Percentiles rank a stretch among this genome's conserved stretches.
phyloP scores from a whole-genome alignment of 768 basidiomycete species.

The Pleurotus salmoneostramineus region DNA sequence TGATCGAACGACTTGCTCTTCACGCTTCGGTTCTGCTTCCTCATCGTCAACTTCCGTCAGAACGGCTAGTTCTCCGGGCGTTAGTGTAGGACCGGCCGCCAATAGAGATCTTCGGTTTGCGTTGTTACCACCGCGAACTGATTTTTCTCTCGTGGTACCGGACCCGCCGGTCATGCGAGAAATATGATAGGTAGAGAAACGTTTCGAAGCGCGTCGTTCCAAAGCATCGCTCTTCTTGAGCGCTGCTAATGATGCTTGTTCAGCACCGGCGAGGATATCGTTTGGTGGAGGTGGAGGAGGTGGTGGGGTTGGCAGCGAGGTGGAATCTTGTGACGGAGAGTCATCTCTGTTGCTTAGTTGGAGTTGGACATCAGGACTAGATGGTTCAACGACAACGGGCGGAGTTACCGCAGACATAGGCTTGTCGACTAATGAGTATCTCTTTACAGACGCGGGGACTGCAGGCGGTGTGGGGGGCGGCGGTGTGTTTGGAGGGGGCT shows the following conservation, averaged over 20 bases:
- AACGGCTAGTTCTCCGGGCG: slow-evolving; percentile 68
- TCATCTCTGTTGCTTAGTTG: slow-evolving; percentile 23
- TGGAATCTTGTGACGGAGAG: background rate
- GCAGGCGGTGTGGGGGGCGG: slow-evolving; percentile 25
- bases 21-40: slow-evolving; percentile 23
- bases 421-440: slow-evolving; percentile 76
- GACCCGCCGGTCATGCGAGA: slow-evolving; percentile 81
- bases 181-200: slow-evolving; percentile 93
- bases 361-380: slow-evolving; percentile 34
- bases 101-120: slow-evolving; percentile 68
- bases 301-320: slow-evolving; percentile 28
- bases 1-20: slow-evolving; percentile 6
- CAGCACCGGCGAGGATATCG: slow-evolving; percentile 46
- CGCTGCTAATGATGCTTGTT: slow-evolving; percentile 81
- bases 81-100: slow-evolving; percentile 50
- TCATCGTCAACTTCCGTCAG: slow-evolving; percentile 76
- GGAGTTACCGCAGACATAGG: slow-evolving; percentile 46
- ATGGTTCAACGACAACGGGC: slow-evolving; percentile 49
- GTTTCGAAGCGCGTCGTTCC: slow-evolving; percentile 90
- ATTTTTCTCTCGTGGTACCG: slow-evolving; percentile 38
- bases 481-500: slow-evolving; percentile 5
- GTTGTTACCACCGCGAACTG: slow-evolving; percentile 34
- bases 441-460: slow-evolving; percentile 68
- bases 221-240: slow-evolving; percentile 83
- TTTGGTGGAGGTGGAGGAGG: slow-evolving; percentile 35